phyloP scores from a whole-genome alignment of 2,329 filamentous ascomycete genomes.

The Fusarium lateritium region DNA sequence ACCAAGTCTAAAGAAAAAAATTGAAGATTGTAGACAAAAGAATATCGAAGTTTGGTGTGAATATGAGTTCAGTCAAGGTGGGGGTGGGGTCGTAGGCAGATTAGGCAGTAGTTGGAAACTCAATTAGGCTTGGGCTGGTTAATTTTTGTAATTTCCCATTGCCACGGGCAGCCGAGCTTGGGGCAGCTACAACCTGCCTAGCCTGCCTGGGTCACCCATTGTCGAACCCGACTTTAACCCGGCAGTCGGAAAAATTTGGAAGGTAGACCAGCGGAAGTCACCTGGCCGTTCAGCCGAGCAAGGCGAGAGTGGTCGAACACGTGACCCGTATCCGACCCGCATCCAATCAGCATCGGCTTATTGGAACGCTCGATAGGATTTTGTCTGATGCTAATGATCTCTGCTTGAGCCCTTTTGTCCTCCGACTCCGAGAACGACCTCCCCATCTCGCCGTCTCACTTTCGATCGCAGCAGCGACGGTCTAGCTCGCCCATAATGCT shows the following conservation, averaged over 20 bases:
- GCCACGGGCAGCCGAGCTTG: conserved; percentile 26
- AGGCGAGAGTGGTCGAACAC: conserved; percentile 45
- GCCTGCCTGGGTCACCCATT: conserved; percentile 1
- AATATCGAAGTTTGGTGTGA: conserved; percentile 41
- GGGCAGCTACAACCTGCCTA: neutral
- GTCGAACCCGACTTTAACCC: conserved; percentile 36
- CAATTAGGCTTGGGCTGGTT: conserved; percentile 21
- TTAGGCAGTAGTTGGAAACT: conserved; percentile 35
- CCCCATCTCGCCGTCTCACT: conserved; percentile 55
- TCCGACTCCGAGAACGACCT: conserved; percentile 57
- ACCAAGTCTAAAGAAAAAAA: conserved; percentile 33
- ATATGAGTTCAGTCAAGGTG: conserved; percentile 43
- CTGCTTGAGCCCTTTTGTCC: conserved; percentile 58
- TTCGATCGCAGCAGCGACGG: conserved; percentile 57
- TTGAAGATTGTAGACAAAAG: conserved; percentile 37
- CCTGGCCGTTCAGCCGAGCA: conserved; percentile 44
- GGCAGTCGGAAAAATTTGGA: conserved; percentile 43
- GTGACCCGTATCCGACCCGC: conserved; percentile 54
- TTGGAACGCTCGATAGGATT: conserved; percentile 60
- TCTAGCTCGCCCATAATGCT: conserved; percentile 80
- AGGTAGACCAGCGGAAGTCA: conserved; percentile 23
- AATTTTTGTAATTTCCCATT: conserved; percentile 31
- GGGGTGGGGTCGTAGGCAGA: conserved; percentile 48
- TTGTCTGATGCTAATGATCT: conserved; percentile 57
- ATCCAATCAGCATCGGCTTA: conserved; percentile 61